Evolutionary conservation across 2,329 filamentous ascomycete genomes (phyloP), one percentile per base, ranked within the genome.

Genomic region (Neobulgaria alba): DNA sequence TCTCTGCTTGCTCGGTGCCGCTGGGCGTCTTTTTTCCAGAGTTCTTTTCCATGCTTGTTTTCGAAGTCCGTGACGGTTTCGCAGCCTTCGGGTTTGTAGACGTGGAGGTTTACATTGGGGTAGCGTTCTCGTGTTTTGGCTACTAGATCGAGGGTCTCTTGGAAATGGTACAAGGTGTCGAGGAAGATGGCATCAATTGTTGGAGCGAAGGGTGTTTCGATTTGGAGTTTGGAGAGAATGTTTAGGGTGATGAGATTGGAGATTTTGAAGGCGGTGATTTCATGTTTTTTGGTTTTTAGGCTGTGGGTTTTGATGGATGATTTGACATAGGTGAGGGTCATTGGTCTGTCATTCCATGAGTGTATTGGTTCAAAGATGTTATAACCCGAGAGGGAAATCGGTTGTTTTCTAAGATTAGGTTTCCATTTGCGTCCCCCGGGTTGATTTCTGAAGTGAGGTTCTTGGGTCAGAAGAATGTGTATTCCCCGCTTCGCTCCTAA

Each of bases 11-110:
- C 16, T 40, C 30, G 26, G 19, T 16, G 16, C n/a, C 23, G n/a
- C n/a, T n/a, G n/a, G n/a, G n/a, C n/a, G n/a, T n/a, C 82, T 21
- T 71, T 76, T 61, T 95, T 84, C 80, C 89, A 98, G 35, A 96
- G 69, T 51, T 78, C 77, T 60, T 81, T 71, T 57, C 92, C 92
- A 60, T 95, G 87, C 57, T 78, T 81, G 47, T 74, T 69, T 61
- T 87, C 83, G 58, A 98, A 95, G 50, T 94, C 82, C 38, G 75
- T 75, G 14, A 75, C 72, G 0, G 74, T 88, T 41, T 82, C 74
- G 56, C 76, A 75, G 38, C 82, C 86, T 38, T 81, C 76, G 10
- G 92, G 92, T 71, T 85, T 89, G 77, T 86, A 96, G 53, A 90
- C 74, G 68, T 98, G 90, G 43, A 98, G 70, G 46, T 77, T 82